Evolutionary conservation across 768 basidiomycete species (phyloP), one percentile per base, ranked within the genome.

Genomic region (Tricholoma furcatifolium): DNA sequence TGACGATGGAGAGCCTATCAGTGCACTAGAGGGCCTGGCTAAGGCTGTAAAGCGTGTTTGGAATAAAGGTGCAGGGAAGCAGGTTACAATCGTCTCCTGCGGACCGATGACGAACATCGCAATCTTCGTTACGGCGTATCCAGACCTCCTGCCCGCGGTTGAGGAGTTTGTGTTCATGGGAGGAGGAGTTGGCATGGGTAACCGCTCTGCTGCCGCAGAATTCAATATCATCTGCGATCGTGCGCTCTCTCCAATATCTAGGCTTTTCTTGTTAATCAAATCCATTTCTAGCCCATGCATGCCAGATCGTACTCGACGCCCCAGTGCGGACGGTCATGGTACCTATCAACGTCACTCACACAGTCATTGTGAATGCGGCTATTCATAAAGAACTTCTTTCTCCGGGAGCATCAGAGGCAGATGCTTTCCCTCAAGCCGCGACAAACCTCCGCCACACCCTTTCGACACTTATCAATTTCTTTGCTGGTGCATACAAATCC

Each of bases 21-120:
- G 77, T 46, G 90, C 91, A 0, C 62, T 93, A 8, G 81, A 89
- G 39, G 93, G 86, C 3, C 85, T 95, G 73, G 76, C 82, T 0
- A 64, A 65, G 14, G 73, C 78, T 1, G 73, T 93, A 53, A 76
- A 65, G 50, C 60, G 74, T 7, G 70, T 73, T 0, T 87, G 86
- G 86, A 76, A 81, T 6, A 69, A 69, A 6, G 86, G 86, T 4
- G 59, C 67, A 1, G 89, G 88, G 1, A 59, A 69, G 31, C 82
- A 87, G 65, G 79, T 88, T 10, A 80, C 82, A 0, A 61, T 96
- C 2, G 79, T 92, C 1, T 90, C 91, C 1, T 84, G 79, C 3
- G 93, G 93, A 0, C 88, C 93, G 1, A 83, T 91, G 83, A 94
- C 93, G 17, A 96, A 94, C 57, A 76, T 89, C 32, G 86, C 84